Evolutionary conservation across 225 moss, liverwort and hornwort species (phyloP).

Genomic region (Antitrichia curtipendula): DNA sequence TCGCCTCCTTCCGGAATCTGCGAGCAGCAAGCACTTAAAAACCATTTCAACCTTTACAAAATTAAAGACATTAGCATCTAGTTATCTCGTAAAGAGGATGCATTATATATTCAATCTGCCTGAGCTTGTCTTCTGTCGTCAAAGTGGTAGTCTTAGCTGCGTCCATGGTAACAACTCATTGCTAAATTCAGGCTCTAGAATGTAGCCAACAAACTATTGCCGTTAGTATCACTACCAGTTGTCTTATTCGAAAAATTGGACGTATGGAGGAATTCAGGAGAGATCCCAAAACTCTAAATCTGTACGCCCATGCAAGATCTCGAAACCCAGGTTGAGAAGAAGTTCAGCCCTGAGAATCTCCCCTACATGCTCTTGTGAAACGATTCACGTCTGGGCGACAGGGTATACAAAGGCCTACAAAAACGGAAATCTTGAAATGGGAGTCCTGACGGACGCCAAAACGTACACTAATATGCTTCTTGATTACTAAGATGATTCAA

Average conservation of each 20-base stretch:
- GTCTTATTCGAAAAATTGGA: not conserved
- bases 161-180: not conserved
- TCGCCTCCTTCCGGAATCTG: not conserved
- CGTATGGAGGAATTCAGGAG: not conserved
- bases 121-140: not conserved
- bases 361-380: not conserved
- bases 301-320: not conserved
- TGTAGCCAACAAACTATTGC: not conserved
- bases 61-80: not conserved
- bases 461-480: not conserved
- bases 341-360: not conserved
- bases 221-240: not conserved
- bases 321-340: not conserved
- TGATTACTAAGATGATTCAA: not conserved
- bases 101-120: not conserved
- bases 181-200: not conserved
- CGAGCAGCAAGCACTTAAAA: not conserved
- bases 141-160: not conserved
- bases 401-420: too few relatives aligned
- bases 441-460: not conserved
- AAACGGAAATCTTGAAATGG: not conserved
- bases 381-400: not conserved
- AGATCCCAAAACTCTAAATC: not conserved
- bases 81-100: not conserved
- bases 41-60: not conserved